A percentile compares a stretch with the other conserved stretches of the same genome.
Evolutionary conservation across 202 grass and related monocot species (phyloP).

Genomic region (Setaria italica): DNA sequence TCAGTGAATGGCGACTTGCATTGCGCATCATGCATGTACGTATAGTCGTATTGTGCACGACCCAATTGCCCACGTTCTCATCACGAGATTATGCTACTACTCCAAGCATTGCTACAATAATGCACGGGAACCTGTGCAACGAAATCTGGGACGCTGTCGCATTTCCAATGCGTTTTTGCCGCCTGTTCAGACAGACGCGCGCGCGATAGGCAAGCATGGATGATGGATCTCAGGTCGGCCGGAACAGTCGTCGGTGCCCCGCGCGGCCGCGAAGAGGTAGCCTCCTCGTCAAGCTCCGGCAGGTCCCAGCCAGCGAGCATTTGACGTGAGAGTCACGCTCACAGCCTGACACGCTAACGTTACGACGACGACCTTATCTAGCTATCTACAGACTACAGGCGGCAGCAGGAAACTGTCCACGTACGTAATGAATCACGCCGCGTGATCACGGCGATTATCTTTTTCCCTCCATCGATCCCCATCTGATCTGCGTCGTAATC

Average conservation of each 20-base stretch:
- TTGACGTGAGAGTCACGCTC: slow-evolving; percentile 16
- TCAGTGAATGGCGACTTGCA: neutral
- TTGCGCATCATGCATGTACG: no score
- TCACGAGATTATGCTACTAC: no score
- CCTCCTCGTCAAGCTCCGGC: neutral
- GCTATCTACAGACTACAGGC: neutral
- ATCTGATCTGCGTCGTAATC: neutral
- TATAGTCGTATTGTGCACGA: neutral
- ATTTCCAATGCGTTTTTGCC: no score
- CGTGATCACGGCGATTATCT: neutral
- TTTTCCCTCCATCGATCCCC: neutral
- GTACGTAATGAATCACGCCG: neutral
- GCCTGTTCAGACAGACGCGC: neutral
- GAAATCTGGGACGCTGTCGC: no score
- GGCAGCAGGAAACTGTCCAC: slow-evolving; percentile 19
- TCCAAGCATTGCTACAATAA: no score
- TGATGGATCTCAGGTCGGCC: neutral
- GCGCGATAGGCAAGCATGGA: no score
- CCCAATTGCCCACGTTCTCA: neutral
- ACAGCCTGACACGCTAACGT: neutral
- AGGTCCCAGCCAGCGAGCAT: neutral
- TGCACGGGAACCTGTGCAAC: no score
- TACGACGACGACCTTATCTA: slow-evolving; percentile 19
- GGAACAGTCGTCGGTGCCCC: slow-evolving; percentile 20
- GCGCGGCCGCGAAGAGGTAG: slow-evolving; percentile 28